Conservation (phyloP, 2,329 filamentous ascomycete species). For the Xylariaceae sp. region DNA sequence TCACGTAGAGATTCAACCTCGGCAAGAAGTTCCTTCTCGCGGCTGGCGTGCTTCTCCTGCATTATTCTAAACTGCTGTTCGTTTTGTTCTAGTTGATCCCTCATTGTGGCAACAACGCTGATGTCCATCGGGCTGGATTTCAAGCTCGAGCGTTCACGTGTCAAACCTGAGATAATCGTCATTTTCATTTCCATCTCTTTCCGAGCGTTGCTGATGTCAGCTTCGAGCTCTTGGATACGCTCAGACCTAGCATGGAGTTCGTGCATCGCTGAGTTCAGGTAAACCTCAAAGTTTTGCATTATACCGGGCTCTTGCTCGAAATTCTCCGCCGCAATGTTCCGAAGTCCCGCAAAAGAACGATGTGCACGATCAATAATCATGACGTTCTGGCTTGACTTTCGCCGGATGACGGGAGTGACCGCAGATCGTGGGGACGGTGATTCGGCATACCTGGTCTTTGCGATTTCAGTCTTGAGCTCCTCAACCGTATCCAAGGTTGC, state of each 20-base stretch:
- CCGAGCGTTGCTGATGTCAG: conserved; percentile 73
- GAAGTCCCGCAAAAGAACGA: conserved; percentile 80
- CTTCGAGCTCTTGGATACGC: conserved; percentile 82
- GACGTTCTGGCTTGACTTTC: conserved; percentile 87
- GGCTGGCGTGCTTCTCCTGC: conserved; percentile 63
- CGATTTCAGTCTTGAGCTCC: conserved; percentile 80
- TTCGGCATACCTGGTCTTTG: conserved; percentile 63
- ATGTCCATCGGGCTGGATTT: conserved; percentile 83
- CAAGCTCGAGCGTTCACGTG: conserved; percentile 85
- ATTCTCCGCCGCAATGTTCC: conserved; percentile 81
- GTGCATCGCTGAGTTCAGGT: conserved; percentile 86
- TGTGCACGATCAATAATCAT: conserved; percentile 86
- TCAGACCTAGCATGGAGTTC: conserved; percentile 84
- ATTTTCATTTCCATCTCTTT: conserved; percentile 98
- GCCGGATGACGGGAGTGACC: conserved; percentile 73
- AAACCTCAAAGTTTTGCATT: conserved; percentile 88
- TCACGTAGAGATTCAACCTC: conserved; percentile 66
- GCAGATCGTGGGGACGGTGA: conserved; percentile 57
- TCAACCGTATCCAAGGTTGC: conserved; percentile 81
- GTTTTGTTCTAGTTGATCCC: conserved; percentile 80
- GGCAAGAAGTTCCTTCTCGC: conserved; percentile 67
- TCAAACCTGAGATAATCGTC: conserved; percentile 89
- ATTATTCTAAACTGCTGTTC: conserved; percentile 73
- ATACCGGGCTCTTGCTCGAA: conserved; percentile 76
- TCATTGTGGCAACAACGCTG: conserved; percentile 78